phyloP scores from a whole-genome alignment of 1,284 basidiomycete species.

The Leccinum proliferum region DNA sequence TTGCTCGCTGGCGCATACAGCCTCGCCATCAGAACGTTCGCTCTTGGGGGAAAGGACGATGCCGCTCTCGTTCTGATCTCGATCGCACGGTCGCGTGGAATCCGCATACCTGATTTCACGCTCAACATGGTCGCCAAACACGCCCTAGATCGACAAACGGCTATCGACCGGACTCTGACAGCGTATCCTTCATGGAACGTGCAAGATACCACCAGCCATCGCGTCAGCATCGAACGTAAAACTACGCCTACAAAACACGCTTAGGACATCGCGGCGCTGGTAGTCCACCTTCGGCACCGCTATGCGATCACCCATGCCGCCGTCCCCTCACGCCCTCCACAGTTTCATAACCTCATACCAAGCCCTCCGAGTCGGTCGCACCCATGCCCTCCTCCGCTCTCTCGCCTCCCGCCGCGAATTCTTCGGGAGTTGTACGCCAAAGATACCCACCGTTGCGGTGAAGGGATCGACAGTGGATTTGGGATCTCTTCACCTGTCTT shows the following conservation, averaged over 20 bases:
- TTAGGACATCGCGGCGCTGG: slow-evolving; percentile 9
- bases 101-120: slow-evolving; percentile 22
- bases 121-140: slow-evolving; percentile 18
- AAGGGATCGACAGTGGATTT: no score
- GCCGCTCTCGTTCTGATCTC: slow-evolving; percentile 19
- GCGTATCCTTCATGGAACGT: slow-evolving; percentile 14
- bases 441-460: no score
- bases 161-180: slow-evolving; percentile 11
- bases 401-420: slow-evolving; percentile 1
- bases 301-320: no score
- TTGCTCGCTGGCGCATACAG: slow-evolving; percentile 16
- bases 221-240: neutral
- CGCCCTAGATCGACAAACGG: slow-evolving; percentile 10
- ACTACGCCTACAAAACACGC: neutral
- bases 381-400: slow-evolving; percentile 17
- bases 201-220: neutral
- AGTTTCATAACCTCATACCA: slow-evolving; percentile 14
- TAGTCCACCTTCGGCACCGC: slow-evolving; percentile 9
- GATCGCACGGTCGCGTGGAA: slow-evolving; percentile 13
- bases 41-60: slow-evolving; percentile 15
- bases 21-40: slow-evolving; percentile 20
- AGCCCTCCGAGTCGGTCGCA: no score
- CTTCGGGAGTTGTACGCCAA: no score
- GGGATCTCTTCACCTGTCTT: no score
- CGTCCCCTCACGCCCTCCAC: slow-evolving; percentile 2